These are phyloP conservation scores for Nasturtium officinale DNA, from an alignment of 345 rosid species.

Conservation along the genomic window DNA sequence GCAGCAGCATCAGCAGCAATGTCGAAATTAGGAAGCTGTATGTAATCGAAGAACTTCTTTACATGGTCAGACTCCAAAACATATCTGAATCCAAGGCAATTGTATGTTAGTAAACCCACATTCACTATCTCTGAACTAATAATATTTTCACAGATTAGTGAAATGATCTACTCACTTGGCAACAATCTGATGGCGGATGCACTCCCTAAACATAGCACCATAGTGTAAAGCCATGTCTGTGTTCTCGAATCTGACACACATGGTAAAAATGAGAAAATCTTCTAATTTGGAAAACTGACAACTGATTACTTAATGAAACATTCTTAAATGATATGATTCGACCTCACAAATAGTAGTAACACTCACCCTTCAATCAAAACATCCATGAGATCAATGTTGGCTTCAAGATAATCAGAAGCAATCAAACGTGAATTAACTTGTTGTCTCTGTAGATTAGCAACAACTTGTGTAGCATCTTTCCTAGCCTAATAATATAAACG, in stretches of 20 bases:
- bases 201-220: constrained; percentile 97
- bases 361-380: constrained; percentile 72
- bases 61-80: constrained; percentile 83
- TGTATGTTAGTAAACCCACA: not conserved
- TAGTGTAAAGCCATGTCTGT: constrained; percentile 95
- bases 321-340: not conserved
- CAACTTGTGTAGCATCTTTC: constrained; percentile 98
- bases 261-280: not conserved
- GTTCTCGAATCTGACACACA: constrained; percentile 62
- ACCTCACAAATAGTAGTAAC: not conserved
- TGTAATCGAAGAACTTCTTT: constrained; percentile 88
- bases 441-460: constrained; percentile 95
- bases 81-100: constrained; percentile 56
- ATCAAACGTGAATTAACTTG: constrained; percentile 89
- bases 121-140: not conserved
- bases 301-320: not conserved
- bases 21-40: constrained; percentile 95
- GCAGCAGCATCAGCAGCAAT: constrained; percentile 99
- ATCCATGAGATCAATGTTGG: constrained; percentile 85
- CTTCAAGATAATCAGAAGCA: constrained; percentile 91
- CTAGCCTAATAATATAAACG: constrained; percentile 59
- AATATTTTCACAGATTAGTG: not conserved
- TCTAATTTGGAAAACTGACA: not conserved
- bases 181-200: constrained; percentile 95
- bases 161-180: constrained; percentile 61